phyloP scores from a whole-genome alignment of 208 protist species.

The Wallacemonas sp. region DNA sequence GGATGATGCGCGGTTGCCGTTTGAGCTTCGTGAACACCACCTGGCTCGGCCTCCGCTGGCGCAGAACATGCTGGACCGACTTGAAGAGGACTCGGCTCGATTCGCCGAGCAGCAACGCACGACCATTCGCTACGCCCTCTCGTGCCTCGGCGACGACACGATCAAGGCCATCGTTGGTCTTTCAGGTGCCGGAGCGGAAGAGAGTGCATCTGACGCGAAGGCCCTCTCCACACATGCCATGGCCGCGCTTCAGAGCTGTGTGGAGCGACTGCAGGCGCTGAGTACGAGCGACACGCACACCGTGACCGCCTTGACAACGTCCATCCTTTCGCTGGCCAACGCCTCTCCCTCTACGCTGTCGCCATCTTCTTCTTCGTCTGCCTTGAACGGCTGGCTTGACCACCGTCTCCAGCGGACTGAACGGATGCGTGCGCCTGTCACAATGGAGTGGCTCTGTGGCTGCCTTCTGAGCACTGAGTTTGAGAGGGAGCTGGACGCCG shows the following conservation, averaged over 20 bases:
- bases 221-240: slow-evolving; percentile 16
- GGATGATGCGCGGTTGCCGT: slow-evolving; percentile 47
- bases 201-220: too few species aligned
- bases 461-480: slow-evolving; percentile 54
- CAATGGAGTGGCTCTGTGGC: slow-evolving; percentile 63
- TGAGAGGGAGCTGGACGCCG: slow-evolving; percentile 41
- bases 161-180: slow-evolving; percentile 21
- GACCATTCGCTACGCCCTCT: slow-evolving; percentile 29
- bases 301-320: slow-evolving; percentile 28
- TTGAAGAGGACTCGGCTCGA: slow-evolving; percentile 68
- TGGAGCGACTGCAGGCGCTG: slow-evolving; percentile 26
- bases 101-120: slow-evolving; percentile 57
- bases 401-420: slow-evolving; percentile 33
- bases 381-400: slow-evolving; percentile 20
- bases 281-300: slow-evolving; percentile 27
- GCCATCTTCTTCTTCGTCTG: too few species aligned
- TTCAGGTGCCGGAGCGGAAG: too few species aligned
- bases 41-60: slow-evolving; percentile 53
- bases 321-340: slow-evolving; percentile 40
- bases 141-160: slow-evolving; percentile 31
- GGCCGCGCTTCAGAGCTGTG: slow-evolving; percentile 24
- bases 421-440: slow-evolving; percentile 27
- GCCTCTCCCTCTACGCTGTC: slow-evolving; percentile 5
- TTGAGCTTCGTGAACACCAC: slow-evolving; percentile 53
- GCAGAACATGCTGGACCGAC: slow-evolving; percentile 70